phyloP scores from a whole-genome alignment of 1,284 basidiomycete species.

The Ganoderma meredithae region DNA sequence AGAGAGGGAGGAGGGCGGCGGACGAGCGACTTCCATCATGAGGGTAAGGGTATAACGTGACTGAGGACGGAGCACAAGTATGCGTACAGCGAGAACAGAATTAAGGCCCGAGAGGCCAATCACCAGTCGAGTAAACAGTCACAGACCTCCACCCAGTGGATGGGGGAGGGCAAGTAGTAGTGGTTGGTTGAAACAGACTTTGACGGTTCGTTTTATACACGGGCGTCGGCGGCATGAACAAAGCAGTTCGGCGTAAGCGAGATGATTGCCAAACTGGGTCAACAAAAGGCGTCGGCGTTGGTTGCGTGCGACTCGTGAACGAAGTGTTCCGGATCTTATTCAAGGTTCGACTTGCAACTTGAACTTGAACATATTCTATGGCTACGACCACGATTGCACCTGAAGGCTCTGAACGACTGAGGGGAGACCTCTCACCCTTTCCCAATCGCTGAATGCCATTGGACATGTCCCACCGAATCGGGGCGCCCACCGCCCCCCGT shows the following conservation, averaged over 20 bases:
- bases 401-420: no score
- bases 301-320: no score
- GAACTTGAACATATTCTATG: no score
- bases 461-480: no score
- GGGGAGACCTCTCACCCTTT: no score
- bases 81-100: background rate
- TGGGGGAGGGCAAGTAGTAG: background rate
- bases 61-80: background rate
- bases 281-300: background rate
- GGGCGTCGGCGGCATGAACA: background rate
- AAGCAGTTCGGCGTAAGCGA: background rate
- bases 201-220: background rate
- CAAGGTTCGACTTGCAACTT: no score
- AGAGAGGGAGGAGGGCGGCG: slow-evolving; percentile 5
- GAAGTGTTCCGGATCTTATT: no score
- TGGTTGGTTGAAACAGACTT: background rate
- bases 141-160: background rate
- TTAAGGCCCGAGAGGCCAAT: slow-evolving; percentile 4
- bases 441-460: no score
- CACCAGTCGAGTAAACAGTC: background rate
- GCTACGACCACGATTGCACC: no score
- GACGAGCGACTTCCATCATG: slow-evolving; percentile 11
- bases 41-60: background rate
- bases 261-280: background rate
- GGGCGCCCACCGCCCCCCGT: no score